phyloP scores from a whole-genome alignment of 2,329 filamentous ascomycete genomes.

The Anisogramma anomala region DNA sequence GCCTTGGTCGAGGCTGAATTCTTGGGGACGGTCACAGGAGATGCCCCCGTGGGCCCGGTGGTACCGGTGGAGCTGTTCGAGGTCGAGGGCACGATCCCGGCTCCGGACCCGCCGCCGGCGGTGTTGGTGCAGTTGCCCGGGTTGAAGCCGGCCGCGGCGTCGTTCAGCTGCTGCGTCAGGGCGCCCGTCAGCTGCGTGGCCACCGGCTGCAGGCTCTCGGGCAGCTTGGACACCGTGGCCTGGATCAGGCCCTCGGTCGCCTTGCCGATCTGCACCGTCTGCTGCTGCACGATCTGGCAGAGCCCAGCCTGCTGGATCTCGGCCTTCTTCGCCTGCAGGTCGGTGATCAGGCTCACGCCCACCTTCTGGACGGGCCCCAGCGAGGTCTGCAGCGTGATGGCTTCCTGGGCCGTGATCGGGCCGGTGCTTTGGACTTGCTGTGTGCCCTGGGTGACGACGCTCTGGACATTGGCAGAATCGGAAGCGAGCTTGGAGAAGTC shows the following conservation, averaged over 20 bases:
- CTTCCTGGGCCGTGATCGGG: constrained; percentile 13
- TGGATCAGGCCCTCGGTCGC: constrained; percentile 21
- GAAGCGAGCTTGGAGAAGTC: constrained; percentile 18
- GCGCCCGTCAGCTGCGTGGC: constrained; percentile 19
- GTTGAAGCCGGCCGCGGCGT: constrained; percentile 19
- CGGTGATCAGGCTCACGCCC: constrained; percentile 17
- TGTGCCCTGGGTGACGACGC: constrained; percentile 14
- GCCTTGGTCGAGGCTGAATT: constrained; percentile 2
- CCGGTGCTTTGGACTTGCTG: constrained; percentile 4
- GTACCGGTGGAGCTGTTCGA: neutral
- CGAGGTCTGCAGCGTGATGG: constrained; percentile 12
- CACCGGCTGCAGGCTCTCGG: constrained; percentile 20
- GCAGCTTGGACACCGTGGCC: constrained; percentile 22
- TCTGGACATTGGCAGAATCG: constrained; percentile 18
- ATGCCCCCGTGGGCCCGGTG: neutral
- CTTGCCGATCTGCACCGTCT: constrained; percentile 18
- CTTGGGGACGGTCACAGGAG: neutral
- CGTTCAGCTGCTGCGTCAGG: constrained; percentile 18
- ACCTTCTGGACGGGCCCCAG: constrained; percentile 19
- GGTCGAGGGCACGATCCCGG: constrained; percentile 7
- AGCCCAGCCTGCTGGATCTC: constrained; percentile 20
- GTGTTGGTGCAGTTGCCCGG: constrained; percentile 22
- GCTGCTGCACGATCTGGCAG: constrained; percentile 19
- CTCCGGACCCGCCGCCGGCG: constrained; percentile 2
- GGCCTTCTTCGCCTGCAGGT: constrained; percentile 21